Base-by-base conservation (phyloP, 2,329 filamentous ascomycete species). In the Verticillium tricorpus region DNA sequence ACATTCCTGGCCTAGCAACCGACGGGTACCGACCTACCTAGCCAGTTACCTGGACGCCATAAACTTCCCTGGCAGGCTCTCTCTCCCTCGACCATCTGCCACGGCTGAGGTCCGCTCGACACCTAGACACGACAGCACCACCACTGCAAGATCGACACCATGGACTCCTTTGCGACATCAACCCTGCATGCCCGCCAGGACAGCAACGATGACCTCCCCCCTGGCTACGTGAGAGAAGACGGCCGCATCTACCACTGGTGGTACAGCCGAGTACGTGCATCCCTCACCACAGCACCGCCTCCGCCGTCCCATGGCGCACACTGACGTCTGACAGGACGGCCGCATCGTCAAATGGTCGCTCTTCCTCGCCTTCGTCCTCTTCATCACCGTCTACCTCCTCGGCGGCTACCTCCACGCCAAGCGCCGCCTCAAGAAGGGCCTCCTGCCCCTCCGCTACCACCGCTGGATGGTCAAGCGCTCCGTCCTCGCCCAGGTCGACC, bases 401-500 rank as follows among this genome's bases (percentile, higher is more conserved):
- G 80, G 85, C 63, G 90, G 89, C 64, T 89, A 90, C 73, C 75
- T 85, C 56, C 91, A 94, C 74, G 91, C 90, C 56, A 85, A 85
- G 72, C 76, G 77, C 56, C 82, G 91, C 56, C 79, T 93, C 66
- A 80, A 78, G 64, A 88, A 87, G 72, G 90, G 90, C 1, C 77
- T 87, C 40, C 78, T 80, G 19, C 88, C 90, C 17, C 75, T 93
- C 39, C 76, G 74, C 64, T 94, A 94, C 71, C 90, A 95, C 74
- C 79, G 88, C 83, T 86, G 80, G 74, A 77, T 87, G 59, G 78
- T 86, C 64, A 77, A 78, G 64, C 77, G 78, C 65, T 69, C 74
- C 58, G 74, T 79, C 60, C 77, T 79, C 62, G 77, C 78, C 54
- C 76, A 73, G 40, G 76, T 80, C 70, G 81, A 84, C 67, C 81